Base-by-base conservation (phyloP, 805 yeast species). In the Saturnispora mendoncae region DNA sequence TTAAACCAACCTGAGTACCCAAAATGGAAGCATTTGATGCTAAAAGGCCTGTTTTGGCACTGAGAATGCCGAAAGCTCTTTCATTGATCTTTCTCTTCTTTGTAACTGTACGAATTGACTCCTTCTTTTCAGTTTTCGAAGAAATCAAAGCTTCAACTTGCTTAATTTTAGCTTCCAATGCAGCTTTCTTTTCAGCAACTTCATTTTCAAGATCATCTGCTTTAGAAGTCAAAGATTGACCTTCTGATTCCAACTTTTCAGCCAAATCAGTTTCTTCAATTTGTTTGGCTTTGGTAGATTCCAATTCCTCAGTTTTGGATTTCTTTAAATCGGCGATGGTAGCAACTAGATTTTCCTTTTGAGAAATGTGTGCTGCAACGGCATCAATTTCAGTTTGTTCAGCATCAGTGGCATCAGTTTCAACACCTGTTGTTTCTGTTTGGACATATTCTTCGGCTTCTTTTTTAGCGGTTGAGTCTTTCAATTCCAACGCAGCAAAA, bases 361-460 rank as follows among this genome's bases (percentile, higher is more conserved):
- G 70, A 17, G 54, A 54, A 12, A 49, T 64, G 50, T 74, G 79
- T 42, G 66, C 61, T 36, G 58, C 72, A 33, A 67, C 68, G 6
- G 76, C 72, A 35, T 64, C 60, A 15, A 50, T 53, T 57, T 73
- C 79, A 33, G 72, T 66, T n/a, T 60, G 60, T 39, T 60, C 68
- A 44, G 59, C 71, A 33, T 71, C 74, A 15, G 54, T 55, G 31
- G 58, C 62, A 44, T 72, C 72, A 28, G 68, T 64, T 46, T 62
- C 68, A 41, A 72, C 72, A 43, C 66, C 71, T 26, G 51, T 52
- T 38, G 57, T 64, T 31, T 72, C 65, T 17, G 60, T 59, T n/a
- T 53, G 56, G 36, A 71, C 66, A 48, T 72, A 69, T 9, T 53
- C 54, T 34, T 55, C 66, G 19, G 64, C 62, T 12, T 56, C 61